Base-by-base conservation (phyloP, 805 yeast species). In the Kazachstania kunashirensis region DNA sequence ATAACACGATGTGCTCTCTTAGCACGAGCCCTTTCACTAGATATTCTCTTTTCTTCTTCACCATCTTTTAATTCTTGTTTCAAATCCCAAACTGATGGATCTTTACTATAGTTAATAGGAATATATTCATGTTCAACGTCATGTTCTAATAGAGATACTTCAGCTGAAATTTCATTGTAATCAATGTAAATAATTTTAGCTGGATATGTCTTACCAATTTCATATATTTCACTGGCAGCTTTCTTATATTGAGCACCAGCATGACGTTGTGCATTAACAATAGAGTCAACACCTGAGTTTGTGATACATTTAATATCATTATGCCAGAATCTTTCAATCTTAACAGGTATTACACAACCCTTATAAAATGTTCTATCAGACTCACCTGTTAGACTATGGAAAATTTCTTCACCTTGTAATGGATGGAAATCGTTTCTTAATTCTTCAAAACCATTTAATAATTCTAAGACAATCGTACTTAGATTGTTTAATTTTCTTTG, bases 321-420 rank as follows among this genome's bases (percentile, higher is more conserved):
- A 36, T 57, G 62, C 45, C 70, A 59, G 40, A 68, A 68, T 29
- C 65, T 63, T 36, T 63, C 65, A 42, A 84, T 84, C 48, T 78
- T 75, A 14, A 83, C 89, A 1, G 96, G 88, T 12, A 85, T 75
- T 28, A 88, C 71, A 11, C 73, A 61, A 16, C 88, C 94, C 26
- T 70, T 66, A 39, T 71, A 70, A 61, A 86, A 77, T 1, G 84
- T 65, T 34, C 78, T 77, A 8, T 67, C 65, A 3, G 84, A 73
- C 57, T 89, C 97, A 40, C 95, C 95, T 0, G 97, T 86, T 43
- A 92, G 70, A 71, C 84, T 74, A 40, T 80, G 80, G 71, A 92
- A 92, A 8, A 89, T 76, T 52, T 86, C 95, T 27, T 69, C 66
- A 20, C 72, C 75, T 28, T 70, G 74, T 55, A 88, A 62, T 10